A percentile compares a stretch with the other conserved stretches of the same genome.
Conservation (phyloP, 2,329 filamentous ascomycete genomes). For the Phaeosphaeriaceae sp. region DNA sequence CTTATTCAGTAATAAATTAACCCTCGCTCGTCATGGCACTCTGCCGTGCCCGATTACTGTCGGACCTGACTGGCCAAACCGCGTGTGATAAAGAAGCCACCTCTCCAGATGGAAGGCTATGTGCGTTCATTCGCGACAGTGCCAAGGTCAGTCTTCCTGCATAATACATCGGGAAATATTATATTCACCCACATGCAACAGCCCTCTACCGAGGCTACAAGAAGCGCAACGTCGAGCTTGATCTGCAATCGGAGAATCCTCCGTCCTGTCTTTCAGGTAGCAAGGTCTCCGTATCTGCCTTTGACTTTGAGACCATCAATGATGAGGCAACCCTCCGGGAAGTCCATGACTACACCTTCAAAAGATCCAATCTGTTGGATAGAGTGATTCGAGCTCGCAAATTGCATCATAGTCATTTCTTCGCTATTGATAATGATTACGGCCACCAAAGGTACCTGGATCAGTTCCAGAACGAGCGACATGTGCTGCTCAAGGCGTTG, state of each 20-base stretch:
- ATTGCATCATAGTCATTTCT: conserved; percentile 54
- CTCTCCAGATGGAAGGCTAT: conserved; percentile 30
- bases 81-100: conserved; percentile 29
- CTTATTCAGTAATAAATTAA: no score
- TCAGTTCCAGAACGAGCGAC: conserved; percentile 47
- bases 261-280: conserved; percentile 49
- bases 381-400: conserved; percentile 52
- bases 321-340: conserved; percentile 48
- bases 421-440: conserved; percentile 52
- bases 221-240: conserved; percentile 54
- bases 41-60: conserved; percentile 30
- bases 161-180: neutral
- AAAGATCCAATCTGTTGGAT: conserved; percentile 47
- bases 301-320: conserved; percentile 49
- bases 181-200: neutral
- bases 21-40: conserved; percentile 9
- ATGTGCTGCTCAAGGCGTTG: conserved; percentile 49
- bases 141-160: conserved; percentile 21
- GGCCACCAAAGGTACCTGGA: conserved; percentile 53
- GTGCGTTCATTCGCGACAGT: conserved; percentile 35
- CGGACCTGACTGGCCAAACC: conserved; percentile 29
- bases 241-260: conserved; percentile 39
- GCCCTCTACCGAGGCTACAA: conserved; percentile 59
- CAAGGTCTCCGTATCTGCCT: conserved; percentile 48
- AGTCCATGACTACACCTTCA: conserved; percentile 53